Evolutionary conservation across 441 rosid genomes (phyloP), one percentile per base, ranked within the genome.

Genomic region (Syzygium syzygioides): DNA sequence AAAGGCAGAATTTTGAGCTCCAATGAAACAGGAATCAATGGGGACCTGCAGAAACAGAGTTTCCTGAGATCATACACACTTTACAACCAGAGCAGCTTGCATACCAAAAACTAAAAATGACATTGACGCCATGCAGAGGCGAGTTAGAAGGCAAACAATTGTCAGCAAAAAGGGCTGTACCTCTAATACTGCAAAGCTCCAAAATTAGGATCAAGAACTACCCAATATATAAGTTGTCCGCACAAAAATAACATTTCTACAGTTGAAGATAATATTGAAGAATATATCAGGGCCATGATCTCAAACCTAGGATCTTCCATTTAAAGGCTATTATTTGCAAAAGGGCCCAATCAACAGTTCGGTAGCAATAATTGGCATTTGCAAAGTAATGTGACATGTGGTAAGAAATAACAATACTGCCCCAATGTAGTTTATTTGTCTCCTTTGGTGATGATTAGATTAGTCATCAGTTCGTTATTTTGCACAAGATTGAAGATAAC

Each of bases 1-100:
- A 93, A 97, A 97, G 80, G 99, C 98, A 71, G 99, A 97, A 94
- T 94, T 96, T 87, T 95, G 97, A 85, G 93, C 88, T 88, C 99
- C 99, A 32, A 98, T 91, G 92, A 93, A 98, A 91, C 99, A 97
- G 30, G 97, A 97, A 90, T 97, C 99, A 90, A 97, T 95, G 85
- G 99, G 99, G 88, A 98, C 96, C 99, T 98, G 93, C 87, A 93
- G 76, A 84, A 92, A 62, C 60, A 60, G 59, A 50, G 83, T 23
- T 76, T 76, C n/a, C 14, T 15, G 3, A 76, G n/a, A 76, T 76
- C 12, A 41, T 12, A 76, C 53, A 18, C 53, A 76, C 83, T 52
- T 52, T 76, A 41, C 48, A 76, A 76, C 83, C 83, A 41, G n/a
- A 13, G n/a, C n/a, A 41, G 3, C 83, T 71, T 71, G 80, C 52